Base-by-base conservation (phyloP, 768 basidiomycete genomes). In the Pisolithus albus region DNA sequence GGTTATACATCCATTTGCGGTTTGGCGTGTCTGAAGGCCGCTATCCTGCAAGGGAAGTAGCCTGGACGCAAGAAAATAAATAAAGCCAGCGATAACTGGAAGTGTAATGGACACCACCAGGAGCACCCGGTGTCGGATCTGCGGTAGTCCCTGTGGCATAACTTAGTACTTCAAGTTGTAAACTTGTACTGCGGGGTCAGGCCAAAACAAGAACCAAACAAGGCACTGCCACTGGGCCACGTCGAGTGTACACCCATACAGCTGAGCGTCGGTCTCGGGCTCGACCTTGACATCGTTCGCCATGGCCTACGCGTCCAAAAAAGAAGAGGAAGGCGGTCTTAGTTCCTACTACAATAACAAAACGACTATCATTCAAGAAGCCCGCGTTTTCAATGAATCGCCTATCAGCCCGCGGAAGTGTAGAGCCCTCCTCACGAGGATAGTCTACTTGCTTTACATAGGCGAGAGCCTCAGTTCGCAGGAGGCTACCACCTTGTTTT, bases 331-430 rank as follows among this genome's bases (percentile, higher is more conserved):
- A 75, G 84, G 80, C 69, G 86, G 90, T 49, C 82, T 96, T 61
- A 92, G 88, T 75, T 81, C 85, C 48, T 94, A 88, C 70, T 89
- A 91, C 69, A 92, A 92, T 73, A 95, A 97, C 78, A 98, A 98
- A 72, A 94, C 92, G 19, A 96, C 95, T 1, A 88, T 98, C 58
- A 88, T 98, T 59, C 96, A 98, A 70, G 96, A 99, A 70, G 94
- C 96, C 53, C 84, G 96, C 59, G 88, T 93, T 52, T 99, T 99
- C 84, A 98, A 99, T 73, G 95, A 98, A 65, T 96, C 95, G 16
- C 96, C 96, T 53, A 93, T 99, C 72, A 95, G 91, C 65, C 95
- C 95, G 18, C 80, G 94, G 65, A 96, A 94, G 75, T 98, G 95
- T 72, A 83, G 95, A 67, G 87, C 94, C 42, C 82, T 99, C 51